Percentiles rank a stretch among this genome's conserved stretches.
phyloP scores from a whole-genome alignment of 257 asterid genomes.

The Solanum medicagineum region DNA sequence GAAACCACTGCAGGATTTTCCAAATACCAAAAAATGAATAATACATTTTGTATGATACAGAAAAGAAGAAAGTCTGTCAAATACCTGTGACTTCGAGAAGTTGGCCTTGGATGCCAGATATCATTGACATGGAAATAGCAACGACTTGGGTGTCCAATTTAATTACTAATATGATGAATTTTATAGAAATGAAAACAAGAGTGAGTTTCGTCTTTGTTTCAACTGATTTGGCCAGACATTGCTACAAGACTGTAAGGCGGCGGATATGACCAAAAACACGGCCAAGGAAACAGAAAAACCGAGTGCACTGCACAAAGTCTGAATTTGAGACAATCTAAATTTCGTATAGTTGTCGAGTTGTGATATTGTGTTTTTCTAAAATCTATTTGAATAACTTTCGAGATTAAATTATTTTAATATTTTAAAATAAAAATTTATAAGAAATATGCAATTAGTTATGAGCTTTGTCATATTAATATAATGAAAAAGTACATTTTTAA shows the following conservation, averaged over 20 bases:
- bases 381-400: too few relatives aligned
- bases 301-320: not conserved
- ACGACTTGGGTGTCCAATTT: not conserved
- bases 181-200: not conserved
- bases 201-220: not conserved
- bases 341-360: too few relatives aligned
- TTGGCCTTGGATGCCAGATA: constrained; percentile 79
- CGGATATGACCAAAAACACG: not conserved
- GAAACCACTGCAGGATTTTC: constrained; percentile 45
- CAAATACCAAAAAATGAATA: not conserved
- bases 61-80: not conserved
- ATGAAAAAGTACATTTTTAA: too few relatives aligned
- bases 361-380: too few relatives aligned
- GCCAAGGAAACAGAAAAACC: not conserved
- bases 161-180: not conserved
- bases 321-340: not conserved
- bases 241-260: not conserved
- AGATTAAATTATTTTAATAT: too few relatives aligned
- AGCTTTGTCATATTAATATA: too few relatives aligned
- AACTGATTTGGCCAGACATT: not conserved
- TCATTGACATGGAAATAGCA: constrained; percentile 48
- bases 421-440: too few relatives aligned
- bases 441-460: too few relatives aligned
- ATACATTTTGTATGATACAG: not conserved
- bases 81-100: constrained; percentile 79